Evolutionary conservation across 2,329 filamentous ascomycete species (phyloP), one percentile per base, ranked within the genome.

Genomic region (Venturia oleaginea): DNA sequence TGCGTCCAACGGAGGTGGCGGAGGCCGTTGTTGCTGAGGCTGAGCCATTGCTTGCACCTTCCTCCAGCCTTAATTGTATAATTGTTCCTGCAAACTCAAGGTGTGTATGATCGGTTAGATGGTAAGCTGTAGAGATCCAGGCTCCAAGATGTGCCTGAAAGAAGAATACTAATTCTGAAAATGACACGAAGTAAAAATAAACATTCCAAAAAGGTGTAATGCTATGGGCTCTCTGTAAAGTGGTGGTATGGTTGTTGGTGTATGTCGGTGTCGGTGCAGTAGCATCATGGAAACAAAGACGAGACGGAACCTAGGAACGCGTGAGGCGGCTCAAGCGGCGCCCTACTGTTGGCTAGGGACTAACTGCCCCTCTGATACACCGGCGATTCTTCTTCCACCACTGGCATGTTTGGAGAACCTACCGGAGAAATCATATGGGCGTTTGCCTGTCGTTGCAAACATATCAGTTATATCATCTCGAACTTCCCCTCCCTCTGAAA

Each of bases 1-100:
- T 10, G 62, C 37, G 15, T 63, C 60, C 24, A 65, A 10, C n/a
- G 60, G 62, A 24, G 62, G 32, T 24, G 46, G 34, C 10, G 42
- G 13, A 22, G 48, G 62, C 22, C 62, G 48, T 32, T 63, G 62
- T 34, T 48, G 32, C 32, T 40, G 40, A 6, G 8, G 38, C 30
- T 62, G 61, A n/a, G 61, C 61, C 61, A 63, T 63, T 34, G 15
- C 17, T 43, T 15, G 3, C 17, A 17, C 13, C 7, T 17, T n/a
- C 17, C 40, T 13, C 7, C 6, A n/a, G 40, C 11, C 3, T 13
- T 43, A 43, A n/a, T 43, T n/a, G n/a, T 15, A 13, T 43, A 17
- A 2, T 27, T 24, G 22, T 48, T 27, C 11, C 13, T 40, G n/a
- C n/a, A n/a, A n/a, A n/a, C n/a, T n/a, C n/a, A n/a, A n/a, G n/a